A percentile compares a stretch with the other conserved stretches of the same genome.
Evolutionary conservation across 441 rosid genomes (phyloP).

Genomic region (Macaranga tanarius): DNA sequence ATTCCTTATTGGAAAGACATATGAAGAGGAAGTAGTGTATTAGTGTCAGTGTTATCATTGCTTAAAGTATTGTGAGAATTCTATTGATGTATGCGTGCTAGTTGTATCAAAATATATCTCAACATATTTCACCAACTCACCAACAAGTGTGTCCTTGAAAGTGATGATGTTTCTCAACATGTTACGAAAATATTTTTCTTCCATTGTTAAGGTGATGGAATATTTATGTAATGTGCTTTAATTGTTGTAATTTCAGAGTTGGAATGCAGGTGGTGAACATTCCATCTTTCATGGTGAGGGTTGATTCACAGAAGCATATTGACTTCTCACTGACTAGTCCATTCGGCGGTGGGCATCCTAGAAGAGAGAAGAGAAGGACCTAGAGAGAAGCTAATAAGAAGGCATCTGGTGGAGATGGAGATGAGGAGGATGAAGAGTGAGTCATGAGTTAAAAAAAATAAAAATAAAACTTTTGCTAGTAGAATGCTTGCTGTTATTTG

Average conservation of each 20-base stretch:
- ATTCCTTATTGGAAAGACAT: no score
- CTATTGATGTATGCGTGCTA: neutral
- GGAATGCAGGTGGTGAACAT: conserved; percentile 89
- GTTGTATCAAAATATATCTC: neutral
- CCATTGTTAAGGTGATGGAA: neutral
- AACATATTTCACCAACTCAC: neutral
- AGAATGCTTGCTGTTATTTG: no score
- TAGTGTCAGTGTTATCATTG: no score
- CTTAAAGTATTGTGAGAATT: no score
- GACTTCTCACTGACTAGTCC: conserved; percentile 46
- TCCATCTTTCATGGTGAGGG: conserved; percentile 87
- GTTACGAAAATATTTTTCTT: neutral
- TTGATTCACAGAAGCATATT: conserved; percentile 50
- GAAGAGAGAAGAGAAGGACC: conserved; percentile 45
- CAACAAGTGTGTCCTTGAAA: neutral
- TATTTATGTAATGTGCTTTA: neutral
- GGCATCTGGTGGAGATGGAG: no score
- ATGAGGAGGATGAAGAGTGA: conserved; percentile 40
- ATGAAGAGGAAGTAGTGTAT: no score
- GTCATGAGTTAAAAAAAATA: neutral
- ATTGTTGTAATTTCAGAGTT: conserved; percentile 42
- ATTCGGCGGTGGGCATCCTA: conserved; percentile 41
- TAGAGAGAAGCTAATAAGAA: conserved; percentile 39
- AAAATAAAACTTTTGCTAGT: no score
- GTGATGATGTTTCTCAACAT: neutral